Base-by-base conservation (phyloP, 345 rosid genomes). In the Citrus inodora region DNA sequence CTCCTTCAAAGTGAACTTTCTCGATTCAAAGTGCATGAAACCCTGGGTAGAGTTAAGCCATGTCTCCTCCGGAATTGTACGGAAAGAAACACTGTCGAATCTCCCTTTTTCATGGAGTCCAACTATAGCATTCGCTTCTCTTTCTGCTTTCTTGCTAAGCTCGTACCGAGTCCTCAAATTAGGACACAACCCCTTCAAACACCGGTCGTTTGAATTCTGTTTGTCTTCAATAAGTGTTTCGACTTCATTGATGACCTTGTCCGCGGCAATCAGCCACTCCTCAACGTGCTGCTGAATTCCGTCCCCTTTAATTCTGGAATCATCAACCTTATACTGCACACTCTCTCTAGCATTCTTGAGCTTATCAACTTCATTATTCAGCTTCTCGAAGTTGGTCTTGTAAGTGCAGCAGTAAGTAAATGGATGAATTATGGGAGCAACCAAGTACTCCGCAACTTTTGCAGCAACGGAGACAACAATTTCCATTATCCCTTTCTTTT, bases 1-100 rank as follows among this genome's bases (percentile, higher is more conserved):
- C 46, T 9, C 46, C 46, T 40, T 9, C 3, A 40, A 40, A 0
- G 1, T 40, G 3, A 0, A 40, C 46, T 40, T 9, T 2, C 83
- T 83, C 30, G 86, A 83, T 25, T 80, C 74, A 13, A 80, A 73
- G 7, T 48, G 27, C 71, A 63, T 21, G n/a, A 62, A 76, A 30
- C 14, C 32, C 42, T n/a, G 21, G 42, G 7, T 4, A 6, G 74
- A 9, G 0, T 51, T 0, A 2, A 76, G 70, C 58, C 32, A 55
- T 42, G 67, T 68, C 42, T 33, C 76, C 53, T 60, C 46, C 0
- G 69, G 79, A 67, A 67, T 58, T 14, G 59, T 14, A 3, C 17
- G 73, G 40, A 46, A n/a, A 8, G 56, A 32, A 35, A 83, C 35
- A n/a, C 13, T 14, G 16, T 1, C 38, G 14, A 82, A 70, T 9